Percentiles rank a stretch among this genome's conserved stretches.
These are phyloP conservation scores for Prunus mira DNA, from an alignment of 306 rosid genomes.

Conservation along the genomic window DNA sequence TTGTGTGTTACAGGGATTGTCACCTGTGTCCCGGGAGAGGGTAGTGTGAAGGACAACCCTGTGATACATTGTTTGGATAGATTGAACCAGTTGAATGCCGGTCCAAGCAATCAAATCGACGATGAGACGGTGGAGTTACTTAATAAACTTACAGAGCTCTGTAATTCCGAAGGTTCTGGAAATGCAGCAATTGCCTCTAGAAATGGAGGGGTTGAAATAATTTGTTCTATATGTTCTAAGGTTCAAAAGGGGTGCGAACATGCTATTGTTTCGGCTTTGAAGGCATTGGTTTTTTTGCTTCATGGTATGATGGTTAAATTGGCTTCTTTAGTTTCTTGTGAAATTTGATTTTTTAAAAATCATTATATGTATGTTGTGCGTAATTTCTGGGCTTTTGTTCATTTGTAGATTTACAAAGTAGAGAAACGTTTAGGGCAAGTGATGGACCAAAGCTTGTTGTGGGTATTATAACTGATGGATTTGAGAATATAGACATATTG, in stretches of 20 bases:
- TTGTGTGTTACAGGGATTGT: constrained; percentile 49
- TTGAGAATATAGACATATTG: constrained; percentile 41
- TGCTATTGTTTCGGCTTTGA: constrained; percentile 46
- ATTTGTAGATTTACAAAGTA: constrained; percentile 72
- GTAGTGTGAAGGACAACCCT: constrained; percentile 51
- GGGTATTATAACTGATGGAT: constrained; percentile 44
- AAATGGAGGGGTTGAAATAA: constrained; percentile 64
- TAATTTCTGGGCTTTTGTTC: not conserved
- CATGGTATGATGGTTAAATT: constrained; percentile 39
- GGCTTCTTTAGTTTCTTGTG: not conserved
- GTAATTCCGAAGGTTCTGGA: constrained; percentile 41
- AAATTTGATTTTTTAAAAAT: not conserved
- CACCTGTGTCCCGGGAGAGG: constrained; percentile 69
- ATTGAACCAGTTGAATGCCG: constrained; percentile 37
- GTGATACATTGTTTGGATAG: constrained; percentile 55
- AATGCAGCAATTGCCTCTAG: constrained; percentile 63
- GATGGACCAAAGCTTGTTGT: constrained; percentile 58
- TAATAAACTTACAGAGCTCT: constrained; percentile 41
- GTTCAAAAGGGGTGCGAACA: constrained; percentile 20
- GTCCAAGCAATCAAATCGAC: constrained; percentile 12
- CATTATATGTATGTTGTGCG: not conserved
- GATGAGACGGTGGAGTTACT: constrained; percentile 34
- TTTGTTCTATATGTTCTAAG: constrained; percentile 58
- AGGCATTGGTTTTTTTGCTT: constrained; percentile 53
- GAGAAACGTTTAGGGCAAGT: constrained; percentile 57